A percentile compares a stretch with the other conserved stretches of the same genome.
These are phyloP conservation scores for Selaginella tamariscina DNA, from an alignment of 75 land plant genomes.

Conservation along the genomic window DNA sequence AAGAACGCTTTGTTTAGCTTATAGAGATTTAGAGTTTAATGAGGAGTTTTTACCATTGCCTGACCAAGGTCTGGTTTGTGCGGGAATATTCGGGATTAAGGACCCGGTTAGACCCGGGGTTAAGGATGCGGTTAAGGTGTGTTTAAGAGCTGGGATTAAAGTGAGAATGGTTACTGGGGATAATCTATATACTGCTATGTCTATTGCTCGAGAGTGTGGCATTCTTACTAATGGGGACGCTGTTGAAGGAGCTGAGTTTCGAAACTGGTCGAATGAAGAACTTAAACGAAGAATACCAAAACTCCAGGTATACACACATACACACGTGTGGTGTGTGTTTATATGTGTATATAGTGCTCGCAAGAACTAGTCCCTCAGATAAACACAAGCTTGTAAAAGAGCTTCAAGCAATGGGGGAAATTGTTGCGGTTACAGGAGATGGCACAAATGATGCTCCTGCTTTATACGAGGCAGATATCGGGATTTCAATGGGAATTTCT, in stretches of 20 bases:
- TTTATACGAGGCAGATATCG: too few relatives aligned
- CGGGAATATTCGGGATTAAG: conserved; percentile 84
- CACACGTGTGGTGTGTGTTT: too few relatives aligned
- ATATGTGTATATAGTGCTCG: too few relatives aligned
- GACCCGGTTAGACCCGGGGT: conserved; percentile 96
- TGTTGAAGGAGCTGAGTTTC: conserved; percentile 9
- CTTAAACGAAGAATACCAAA: background rate
- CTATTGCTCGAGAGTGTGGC: conserved; percentile 97
- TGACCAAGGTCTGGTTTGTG: conserved; percentile 42
- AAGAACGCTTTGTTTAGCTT: conserved; percentile 4
- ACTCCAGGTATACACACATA: background rate
- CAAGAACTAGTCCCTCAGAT: too few relatives aligned
- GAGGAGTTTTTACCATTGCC: conserved; percentile 34
- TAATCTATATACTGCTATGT: conserved; percentile 84
- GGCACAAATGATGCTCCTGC: too few relatives aligned
- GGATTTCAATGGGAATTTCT: too few relatives aligned
- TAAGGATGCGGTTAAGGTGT: conserved; percentile 81
- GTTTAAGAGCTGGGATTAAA: conserved; percentile 75
- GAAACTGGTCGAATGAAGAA: background rate
- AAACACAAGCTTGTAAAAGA: too few relatives aligned
- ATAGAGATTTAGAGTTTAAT: conserved; percentile 10
- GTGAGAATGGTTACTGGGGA: conserved; percentile 99
- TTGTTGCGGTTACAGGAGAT: too few relatives aligned
- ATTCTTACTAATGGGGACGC: conserved; percentile 51
- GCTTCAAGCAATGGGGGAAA: too few relatives aligned